A percentile compares a stretch with the other conserved stretches of the same genome.
Conservation (phyloP, 1,284 basidiomycete genomes). For the Cryptococcus deneoformans region DNA sequence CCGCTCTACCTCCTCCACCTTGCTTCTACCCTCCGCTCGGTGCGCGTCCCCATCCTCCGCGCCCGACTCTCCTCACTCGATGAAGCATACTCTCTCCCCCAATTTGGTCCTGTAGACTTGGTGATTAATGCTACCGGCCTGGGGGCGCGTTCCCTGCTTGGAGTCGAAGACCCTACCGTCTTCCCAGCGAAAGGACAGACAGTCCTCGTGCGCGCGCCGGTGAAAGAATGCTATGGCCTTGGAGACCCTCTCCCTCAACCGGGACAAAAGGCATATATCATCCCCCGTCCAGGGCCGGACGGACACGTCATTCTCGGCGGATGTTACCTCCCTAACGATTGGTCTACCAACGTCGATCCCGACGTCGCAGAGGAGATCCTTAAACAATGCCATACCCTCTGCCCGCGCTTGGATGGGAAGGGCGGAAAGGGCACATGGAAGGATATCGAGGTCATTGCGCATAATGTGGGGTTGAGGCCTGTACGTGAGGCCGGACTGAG, state of each 20-base stretch:
- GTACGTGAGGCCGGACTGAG: conserved; percentile 65
- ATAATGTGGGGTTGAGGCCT: conserved; percentile 71
- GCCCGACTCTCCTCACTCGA: conserved; percentile 41
- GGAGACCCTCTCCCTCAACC: not conserved
- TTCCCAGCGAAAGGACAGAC: conserved; percentile 86
- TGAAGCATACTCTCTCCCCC: conserved; percentile 41
- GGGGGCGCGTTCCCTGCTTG: conserved; percentile 46
- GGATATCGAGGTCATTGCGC: conserved; percentile 55
- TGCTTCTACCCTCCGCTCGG: conserved; percentile 26
- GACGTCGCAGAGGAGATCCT: conserved; percentile 44
- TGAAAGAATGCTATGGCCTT: conserved; percentile 22
- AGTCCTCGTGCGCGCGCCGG: conserved; percentile 63
- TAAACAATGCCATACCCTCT: conserved; percentile 39
- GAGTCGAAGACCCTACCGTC: conserved; percentile 68
- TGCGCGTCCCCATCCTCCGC: conserved; percentile 41
- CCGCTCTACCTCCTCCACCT: conserved; percentile 46
- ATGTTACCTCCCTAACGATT: conserved; percentile 40
- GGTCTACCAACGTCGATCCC: conserved; percentile 35
- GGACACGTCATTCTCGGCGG: conserved; percentile 45
- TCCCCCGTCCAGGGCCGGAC: conserved; percentile 46
- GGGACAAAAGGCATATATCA: conserved; percentile 39
- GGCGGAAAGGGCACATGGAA: conserved; percentile 30
- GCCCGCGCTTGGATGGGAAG: conserved; percentile 42
- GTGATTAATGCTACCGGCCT: conserved; percentile 54
- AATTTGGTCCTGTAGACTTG: conserved; percentile 26